Base-by-base conservation (phyloP, 1,139 yeast species). In the Lipomyces yarrowii region DNA sequence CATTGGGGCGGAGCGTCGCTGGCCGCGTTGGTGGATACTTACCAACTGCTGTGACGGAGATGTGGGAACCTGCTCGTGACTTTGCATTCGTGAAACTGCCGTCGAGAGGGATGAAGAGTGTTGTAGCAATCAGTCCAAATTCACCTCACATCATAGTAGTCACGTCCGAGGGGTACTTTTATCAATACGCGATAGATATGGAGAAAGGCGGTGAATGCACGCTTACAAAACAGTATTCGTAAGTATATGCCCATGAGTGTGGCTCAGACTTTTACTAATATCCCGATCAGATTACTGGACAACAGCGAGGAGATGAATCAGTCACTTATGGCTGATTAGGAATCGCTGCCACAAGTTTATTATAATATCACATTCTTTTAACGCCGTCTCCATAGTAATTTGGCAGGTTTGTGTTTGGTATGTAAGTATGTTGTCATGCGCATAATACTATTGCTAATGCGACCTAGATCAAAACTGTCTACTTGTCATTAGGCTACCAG, bases 191-290 rank as follows among this genome's bases (percentile, higher is more conserved):
- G 0, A 81, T 94, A 67, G 96, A 93, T 74, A 88, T 96, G 0
- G 96, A 88, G 69, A 80, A 94, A 65, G 98, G 98, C 1, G 98
- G 98, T 4, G 98, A 94, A 74, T 93, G 99, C 77, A 87, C 89
- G 55, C 79, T 91, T 64, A 79, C 91, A 61, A 86, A 87, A 69
- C 68, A 67, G 48, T 67, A 66, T 39, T 67, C 69, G 68, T 65
- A 54, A 37, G 68, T 66, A 7, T 46, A 10, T 42, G n/a, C 4
- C 33, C n/a, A 56, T 15, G 26, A 18, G n/a, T 21, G 21, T 18
- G 13, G 30, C 18, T 33, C 37, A n/a, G 48, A 2, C 15, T 42
- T 15, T 7, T 18, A 8, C 48, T 42, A 42, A 42, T 18, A 7
- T n/a, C 11, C 48, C 11, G 48, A 13, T 8, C 37, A 60, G 62